Conservation (phyloP, 495 filamentous ascomycete genomes). For the Platismatia glauca region DNA sequence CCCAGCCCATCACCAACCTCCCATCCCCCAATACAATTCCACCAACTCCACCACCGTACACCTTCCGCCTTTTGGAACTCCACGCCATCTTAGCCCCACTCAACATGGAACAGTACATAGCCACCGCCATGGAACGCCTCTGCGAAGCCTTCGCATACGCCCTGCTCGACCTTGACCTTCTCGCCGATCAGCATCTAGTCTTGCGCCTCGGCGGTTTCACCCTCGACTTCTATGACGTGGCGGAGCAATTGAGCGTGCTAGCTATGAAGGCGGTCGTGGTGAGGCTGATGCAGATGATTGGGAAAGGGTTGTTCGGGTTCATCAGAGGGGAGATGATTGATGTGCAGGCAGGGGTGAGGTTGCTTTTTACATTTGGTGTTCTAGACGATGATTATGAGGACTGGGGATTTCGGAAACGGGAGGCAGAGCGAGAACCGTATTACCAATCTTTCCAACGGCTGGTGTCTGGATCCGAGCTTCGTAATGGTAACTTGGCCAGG, state of each 20-base stretch:
- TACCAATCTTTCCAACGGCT: background rate
- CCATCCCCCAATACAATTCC: background rate
- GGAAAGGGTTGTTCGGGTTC: background rate
- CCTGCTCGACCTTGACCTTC: background rate
- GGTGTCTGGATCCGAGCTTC: background rate
- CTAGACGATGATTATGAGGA: background rate
- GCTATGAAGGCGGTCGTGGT: background rate
- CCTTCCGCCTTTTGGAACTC: background rate
- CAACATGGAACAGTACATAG: accelerated
- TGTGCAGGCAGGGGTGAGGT: background rate
- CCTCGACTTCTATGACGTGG: background rate
- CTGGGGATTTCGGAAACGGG: background rate
- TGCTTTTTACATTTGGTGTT: background rate
- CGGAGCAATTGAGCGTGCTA: background rate
- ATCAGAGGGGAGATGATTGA: background rate
- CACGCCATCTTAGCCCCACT: background rate
- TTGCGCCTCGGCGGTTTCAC: background rate
- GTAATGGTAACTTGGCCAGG: too few relatives aligned
- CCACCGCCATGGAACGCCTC: background rate
- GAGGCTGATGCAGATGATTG: background rate
- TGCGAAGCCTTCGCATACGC: background rate
- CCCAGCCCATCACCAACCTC: background rate
- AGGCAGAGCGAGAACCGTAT: background rate
- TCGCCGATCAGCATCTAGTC: background rate
- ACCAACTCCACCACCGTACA: background rate